A percentile compares a stretch with the other conserved stretches of the same genome.
phyloP scores from a whole-genome alignment of 1,139 yeast genomes.

The Pichia sp. region DNA sequence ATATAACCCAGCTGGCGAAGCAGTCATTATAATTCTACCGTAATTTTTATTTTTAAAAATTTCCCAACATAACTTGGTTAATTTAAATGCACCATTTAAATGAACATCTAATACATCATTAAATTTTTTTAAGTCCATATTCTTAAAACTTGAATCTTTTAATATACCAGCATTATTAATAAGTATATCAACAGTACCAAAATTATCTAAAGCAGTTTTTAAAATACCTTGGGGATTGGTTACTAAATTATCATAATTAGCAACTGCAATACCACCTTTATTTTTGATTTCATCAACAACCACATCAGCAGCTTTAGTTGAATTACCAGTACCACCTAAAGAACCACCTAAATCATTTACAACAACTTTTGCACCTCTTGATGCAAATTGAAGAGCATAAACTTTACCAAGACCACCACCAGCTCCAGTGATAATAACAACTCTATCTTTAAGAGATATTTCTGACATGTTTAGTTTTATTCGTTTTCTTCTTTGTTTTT shows the following conservation, averaged over 20 bases:
- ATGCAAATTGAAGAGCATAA: conserved; percentile 82
- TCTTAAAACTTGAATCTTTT: conserved; percentile 69
- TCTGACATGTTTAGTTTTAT: conserved; percentile 1
- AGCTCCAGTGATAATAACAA: conserved; percentile 90
- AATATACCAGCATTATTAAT: conserved; percentile 94
- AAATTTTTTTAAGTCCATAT: conserved; percentile 79
- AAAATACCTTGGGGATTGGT: conserved; percentile 80
- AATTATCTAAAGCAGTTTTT: conserved; percentile 76
- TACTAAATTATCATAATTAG: conserved; percentile 87
- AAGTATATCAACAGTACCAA: conserved; percentile 84
- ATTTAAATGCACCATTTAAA: conserved; percentile 79
- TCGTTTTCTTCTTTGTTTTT: background rate
- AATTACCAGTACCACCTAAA: conserved; percentile 56
- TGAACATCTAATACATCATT: conserved; percentile 79
- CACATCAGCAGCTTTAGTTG: conserved; percentile 71
- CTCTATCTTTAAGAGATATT: conserved; percentile 51
- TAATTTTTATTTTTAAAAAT: conserved; percentile 74
- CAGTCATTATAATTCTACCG: conserved; percentile 86
- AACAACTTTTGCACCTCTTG: conserved; percentile 86
- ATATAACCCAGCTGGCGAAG: conserved; percentile 94
- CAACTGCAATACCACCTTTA: conserved; percentile 82
- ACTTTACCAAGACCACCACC: conserved; percentile 95
- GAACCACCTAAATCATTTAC: conserved; percentile 93
- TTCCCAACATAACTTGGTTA: conserved; percentile 92
- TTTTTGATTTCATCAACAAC: conserved; percentile 79